Evolutionary conservation across 169 alveolate genomes (phyloP), one percentile per base, ranked within the genome.

Genomic region (Cryptosporidium meleagridis): DNA sequence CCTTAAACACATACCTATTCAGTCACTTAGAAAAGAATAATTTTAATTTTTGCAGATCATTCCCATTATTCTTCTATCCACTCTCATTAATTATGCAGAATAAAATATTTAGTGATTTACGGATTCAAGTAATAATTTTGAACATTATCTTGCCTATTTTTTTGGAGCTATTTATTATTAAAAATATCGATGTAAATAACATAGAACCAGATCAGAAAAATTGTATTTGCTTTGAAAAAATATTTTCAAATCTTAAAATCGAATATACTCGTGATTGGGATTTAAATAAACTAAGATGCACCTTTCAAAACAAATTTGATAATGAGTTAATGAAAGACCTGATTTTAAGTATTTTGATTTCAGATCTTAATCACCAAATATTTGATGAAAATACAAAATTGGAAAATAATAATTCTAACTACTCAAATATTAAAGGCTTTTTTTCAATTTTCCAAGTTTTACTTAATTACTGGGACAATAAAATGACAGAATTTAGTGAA

Each of bases 51-150:
- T 35, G 55, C 26, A 80, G 12, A 12, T 59, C 89, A 23, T 80
- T 80, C 62, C 75, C 67, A 5, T 26, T 59, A 44, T 80, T 80
- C 23, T 80, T 80, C 39, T 80, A 80, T 39, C 89, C 89, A 21
- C 75, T 80, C 14, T 80, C 80, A 21, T 10, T 80, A 80, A 61
- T 80, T 23, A n/a, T 80, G 48, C 73, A 65, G 41, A 59, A 45
- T 35, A 58, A 26, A 45, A 31, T 80, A 7, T 80, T 61, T 62
- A n/a, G n/a, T 62, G 75, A 80, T 26, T 3, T 65, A 14, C 45
- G 67, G 16, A 41, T 80, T 62, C 89, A 80, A 26, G 10, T 80
- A 7, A 23, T 80, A 4, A 62, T 80, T 26, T 67, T 80, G 18
- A 62, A 65, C 65, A 41, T 65, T 14, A 58, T 67, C 23, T 45